Evolutionary conservation across 2,329 filamentous ascomycete genomes (phyloP).

Genomic region (Thermoascus crustaceus): DNA sequence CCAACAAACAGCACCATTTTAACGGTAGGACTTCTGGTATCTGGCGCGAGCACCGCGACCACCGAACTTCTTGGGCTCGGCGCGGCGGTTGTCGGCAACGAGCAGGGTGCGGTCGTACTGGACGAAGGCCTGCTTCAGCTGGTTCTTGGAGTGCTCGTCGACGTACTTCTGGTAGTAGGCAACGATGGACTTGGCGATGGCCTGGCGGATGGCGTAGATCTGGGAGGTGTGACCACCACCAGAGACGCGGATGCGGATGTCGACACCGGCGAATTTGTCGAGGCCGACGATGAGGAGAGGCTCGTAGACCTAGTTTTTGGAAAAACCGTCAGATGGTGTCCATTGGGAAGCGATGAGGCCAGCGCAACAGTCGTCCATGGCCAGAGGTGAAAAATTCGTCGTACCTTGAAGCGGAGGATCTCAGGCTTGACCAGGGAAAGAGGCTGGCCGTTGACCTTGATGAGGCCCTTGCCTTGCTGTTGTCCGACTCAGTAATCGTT

Average conservation of each 20-base stretch:
- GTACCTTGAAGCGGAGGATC: conserved; percentile 94
- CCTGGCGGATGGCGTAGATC: conserved; percentile 97
- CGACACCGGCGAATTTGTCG: conserved; percentile 94
- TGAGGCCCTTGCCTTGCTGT: conserved; percentile 73
- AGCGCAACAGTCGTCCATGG: background rate
- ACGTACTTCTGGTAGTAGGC: conserved; percentile 99
- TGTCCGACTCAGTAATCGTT: conserved; percentile 12
- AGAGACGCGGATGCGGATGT: conserved; percentile 92
- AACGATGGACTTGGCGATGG: conserved; percentile 94
- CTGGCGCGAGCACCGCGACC: conserved; percentile 84
- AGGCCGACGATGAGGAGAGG: conserved; percentile 92
- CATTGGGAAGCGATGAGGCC: too few species aligned
- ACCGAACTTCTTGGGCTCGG: conserved; percentile 93
- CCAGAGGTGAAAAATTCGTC: conserved; percentile 7
- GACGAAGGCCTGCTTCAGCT: conserved; percentile 93
- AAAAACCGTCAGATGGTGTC: conserved; percentile 7
- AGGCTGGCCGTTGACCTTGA: conserved; percentile 98
- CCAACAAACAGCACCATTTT: conserved; percentile 37
- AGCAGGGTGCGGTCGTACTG: conserved; percentile 95
- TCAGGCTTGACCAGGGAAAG: conserved; percentile 90
- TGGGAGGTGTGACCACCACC: conserved; percentile 98
- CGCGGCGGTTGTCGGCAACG: conserved; percentile 97
- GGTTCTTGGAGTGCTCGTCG: conserved; percentile 99
- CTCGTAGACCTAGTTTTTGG: conserved; percentile 72
- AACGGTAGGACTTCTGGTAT: conserved; percentile 99